Evolutionary conservation across 306 rosid species (phyloP).

Genomic region (Clitoria ternatea): DNA sequence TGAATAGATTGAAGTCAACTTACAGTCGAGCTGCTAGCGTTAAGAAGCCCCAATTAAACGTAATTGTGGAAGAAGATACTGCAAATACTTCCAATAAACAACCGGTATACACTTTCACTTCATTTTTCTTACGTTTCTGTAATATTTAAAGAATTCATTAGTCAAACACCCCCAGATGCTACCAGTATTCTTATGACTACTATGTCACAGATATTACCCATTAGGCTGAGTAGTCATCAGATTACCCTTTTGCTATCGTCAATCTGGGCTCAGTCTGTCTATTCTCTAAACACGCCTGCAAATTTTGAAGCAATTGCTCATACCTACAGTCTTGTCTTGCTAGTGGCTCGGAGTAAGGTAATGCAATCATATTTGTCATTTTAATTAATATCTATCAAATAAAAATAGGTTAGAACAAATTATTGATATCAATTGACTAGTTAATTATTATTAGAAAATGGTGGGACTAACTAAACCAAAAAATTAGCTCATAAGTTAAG

Average conservation of each 20-base stretch:
- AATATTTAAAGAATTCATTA: background rate
- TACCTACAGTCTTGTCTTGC: constrained; percentile 80
- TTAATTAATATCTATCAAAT: background rate
- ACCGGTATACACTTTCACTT: constrained; percentile 41
- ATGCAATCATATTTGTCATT: constrained; percentile 4
- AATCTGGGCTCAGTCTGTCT: constrained; percentile 77
- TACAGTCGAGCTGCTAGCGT: constrained; percentile 51
- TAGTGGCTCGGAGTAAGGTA: constrained; percentile 90
- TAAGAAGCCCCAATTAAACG: constrained; percentile 31
- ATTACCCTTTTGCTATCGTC: constrained; percentile 84
- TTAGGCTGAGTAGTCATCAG: constrained; percentile 91
- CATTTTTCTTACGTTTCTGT: background rate
- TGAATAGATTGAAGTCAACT: constrained; percentile 57
- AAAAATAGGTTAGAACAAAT: background rate
- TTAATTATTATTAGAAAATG: no score
- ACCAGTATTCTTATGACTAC: constrained; percentile 18
- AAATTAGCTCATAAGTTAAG: no score
- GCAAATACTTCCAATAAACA: constrained; percentile 34
- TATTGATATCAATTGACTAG: background rate
- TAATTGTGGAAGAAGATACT: constrained; percentile 32
- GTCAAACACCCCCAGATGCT: constrained; percentile 21
- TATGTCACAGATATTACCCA: constrained; percentile 57
- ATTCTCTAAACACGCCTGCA: constrained; percentile 70
- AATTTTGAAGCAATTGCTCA: constrained; percentile 96
- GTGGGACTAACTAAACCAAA: no score